Conservation (phyloP, 169 alveolate genomes). For the Theileria annulata region DNA sequence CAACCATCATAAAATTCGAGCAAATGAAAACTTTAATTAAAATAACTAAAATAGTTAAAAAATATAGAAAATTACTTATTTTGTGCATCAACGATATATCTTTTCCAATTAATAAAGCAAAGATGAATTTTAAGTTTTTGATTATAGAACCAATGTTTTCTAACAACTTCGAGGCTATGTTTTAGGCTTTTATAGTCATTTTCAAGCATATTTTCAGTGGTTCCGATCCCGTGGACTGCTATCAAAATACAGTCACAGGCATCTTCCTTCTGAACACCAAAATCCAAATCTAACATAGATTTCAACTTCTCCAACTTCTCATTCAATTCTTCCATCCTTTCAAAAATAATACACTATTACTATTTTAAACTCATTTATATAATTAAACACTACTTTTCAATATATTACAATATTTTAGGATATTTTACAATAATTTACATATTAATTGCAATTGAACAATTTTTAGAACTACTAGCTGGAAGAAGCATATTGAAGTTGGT, state of each 20-base stretch:
- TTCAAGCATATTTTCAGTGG: constrained; percentile 57
- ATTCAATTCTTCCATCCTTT: not conserved
- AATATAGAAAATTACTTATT: constrained; percentile 62
- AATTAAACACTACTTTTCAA: not conserved
- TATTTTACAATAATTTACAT: not conserved
- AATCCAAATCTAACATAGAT: constrained; percentile 9
- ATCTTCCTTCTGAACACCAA: not conserved
- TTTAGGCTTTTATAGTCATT: constrained; percentile 70
- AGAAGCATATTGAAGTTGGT: not conserved
- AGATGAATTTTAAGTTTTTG: constrained; percentile 66
- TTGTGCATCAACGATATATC: constrained; percentile 77
- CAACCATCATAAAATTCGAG: too few species aligned
- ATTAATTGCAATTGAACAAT: too few species aligned
- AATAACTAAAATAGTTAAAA: too few species aligned
- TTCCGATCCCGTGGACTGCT: constrained; percentile 78
- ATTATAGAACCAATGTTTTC: constrained; percentile 74
- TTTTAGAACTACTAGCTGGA: not conserved
- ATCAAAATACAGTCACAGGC: constrained; percentile 69
- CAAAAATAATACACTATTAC: not conserved
- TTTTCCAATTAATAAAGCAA: constrained; percentile 74
- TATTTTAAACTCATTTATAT: constrained; percentile 2
- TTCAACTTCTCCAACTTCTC: constrained; percentile 22
- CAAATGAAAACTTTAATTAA: too few species aligned
- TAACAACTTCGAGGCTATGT: constrained; percentile 64
- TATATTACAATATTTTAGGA: not conserved